Evolutionary conservation across 331 rosid species (phyloP).

Genomic region (Pyrus hybrid): DNA sequence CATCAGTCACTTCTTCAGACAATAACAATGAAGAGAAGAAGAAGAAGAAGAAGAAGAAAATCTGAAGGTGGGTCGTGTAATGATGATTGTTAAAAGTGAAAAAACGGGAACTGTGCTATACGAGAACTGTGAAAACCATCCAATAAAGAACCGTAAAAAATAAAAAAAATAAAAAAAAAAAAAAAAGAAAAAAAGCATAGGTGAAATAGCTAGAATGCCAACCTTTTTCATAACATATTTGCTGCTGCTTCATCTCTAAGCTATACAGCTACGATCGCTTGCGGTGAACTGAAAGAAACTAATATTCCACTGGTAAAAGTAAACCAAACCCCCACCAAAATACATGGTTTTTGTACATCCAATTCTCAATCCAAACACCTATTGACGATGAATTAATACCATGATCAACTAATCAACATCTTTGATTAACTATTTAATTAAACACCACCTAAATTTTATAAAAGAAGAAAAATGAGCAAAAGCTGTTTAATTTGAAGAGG

Average conservation of each 20-base stretch:
- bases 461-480: slow-evolving; percentile 9
- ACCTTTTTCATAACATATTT: neutral
- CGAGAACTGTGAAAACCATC: neutral
- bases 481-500: neutral
- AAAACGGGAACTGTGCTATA: no score
- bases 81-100: neutral
- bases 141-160: neutral
- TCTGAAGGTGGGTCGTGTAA: neutral
- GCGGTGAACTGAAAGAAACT: slow-evolving; percentile 9
- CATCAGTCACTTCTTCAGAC: neutral
- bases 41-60: neutral
- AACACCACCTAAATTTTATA: slow-evolving; percentile 5
- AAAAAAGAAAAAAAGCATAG: neutral
- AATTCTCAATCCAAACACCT: neutral
- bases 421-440: slow-evolving; percentile 22
- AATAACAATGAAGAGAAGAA: slow-evolving; percentile 7
- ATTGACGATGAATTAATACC: slow-evolving; percentile 17
- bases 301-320: slow-evolving; percentile 8
- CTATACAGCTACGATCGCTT: slow-evolving; percentile 10
- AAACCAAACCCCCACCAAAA: slow-evolving; percentile 24
- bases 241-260: slow-evolving; percentile 44
- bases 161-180: no score
- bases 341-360: slow-evolving; percentile 51
- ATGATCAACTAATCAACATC: slow-evolving; percentile 15
- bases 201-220: neutral